These are phyloP conservation scores for Strobilomyces confusus DNA, from an alignment of 768 basidiomycete genomes.

Conservation along the genomic window DNA sequence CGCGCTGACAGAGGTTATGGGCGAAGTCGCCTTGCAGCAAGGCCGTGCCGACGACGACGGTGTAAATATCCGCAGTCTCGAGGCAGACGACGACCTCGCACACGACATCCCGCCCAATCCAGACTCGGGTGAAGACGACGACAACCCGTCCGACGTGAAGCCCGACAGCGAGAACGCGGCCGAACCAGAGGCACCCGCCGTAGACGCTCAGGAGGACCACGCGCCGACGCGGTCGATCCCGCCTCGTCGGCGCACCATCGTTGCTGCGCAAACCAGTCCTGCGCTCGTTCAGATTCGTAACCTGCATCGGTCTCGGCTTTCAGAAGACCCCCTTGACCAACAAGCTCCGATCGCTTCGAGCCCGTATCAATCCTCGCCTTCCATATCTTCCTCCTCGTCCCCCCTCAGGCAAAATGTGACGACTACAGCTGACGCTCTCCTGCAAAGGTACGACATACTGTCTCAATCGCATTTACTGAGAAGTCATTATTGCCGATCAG, in stretches of 20 bases:
- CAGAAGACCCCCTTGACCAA: constrained; percentile 75
- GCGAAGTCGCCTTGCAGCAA: constrained; percentile 85
- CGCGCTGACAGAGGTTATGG: constrained; percentile 63
- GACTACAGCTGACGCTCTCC: constrained; percentile 49
- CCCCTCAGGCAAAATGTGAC: constrained; percentile 42
- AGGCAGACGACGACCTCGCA: constrained; percentile 40
- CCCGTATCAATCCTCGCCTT: constrained; percentile 71
- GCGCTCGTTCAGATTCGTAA: constrained; percentile 59
- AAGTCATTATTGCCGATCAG: constrained; percentile 84
- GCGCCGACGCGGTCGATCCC: constrained; percentile 10
- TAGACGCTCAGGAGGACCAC: constrained; percentile 14
- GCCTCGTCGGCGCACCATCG: constrained; percentile 46
- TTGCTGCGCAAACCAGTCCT: constrained; percentile 71
- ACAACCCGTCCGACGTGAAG: constrained; percentile 44
- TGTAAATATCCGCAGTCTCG: constrained; percentile 45
- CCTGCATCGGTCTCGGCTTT: constrained; percentile 51
- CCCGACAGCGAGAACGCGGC: constrained; percentile 23
- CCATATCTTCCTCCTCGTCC: constrained; percentile 48
- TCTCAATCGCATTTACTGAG: constrained; percentile 73
- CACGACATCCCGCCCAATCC: constrained; percentile 19
- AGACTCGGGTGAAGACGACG: constrained; percentile 36
- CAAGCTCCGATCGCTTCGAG: constrained; percentile 44
- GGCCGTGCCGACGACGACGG: constrained; percentile 71
- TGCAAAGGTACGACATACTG: constrained; percentile 63
- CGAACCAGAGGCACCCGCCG: constrained; percentile 10